A percentile compares a stretch with the other conserved stretches of the same genome.
These are phyloP conservation scores for Xylaria acuta DNA, from an alignment of 495 filamentous ascomycete genomes.

Conservation along the genomic window DNA sequence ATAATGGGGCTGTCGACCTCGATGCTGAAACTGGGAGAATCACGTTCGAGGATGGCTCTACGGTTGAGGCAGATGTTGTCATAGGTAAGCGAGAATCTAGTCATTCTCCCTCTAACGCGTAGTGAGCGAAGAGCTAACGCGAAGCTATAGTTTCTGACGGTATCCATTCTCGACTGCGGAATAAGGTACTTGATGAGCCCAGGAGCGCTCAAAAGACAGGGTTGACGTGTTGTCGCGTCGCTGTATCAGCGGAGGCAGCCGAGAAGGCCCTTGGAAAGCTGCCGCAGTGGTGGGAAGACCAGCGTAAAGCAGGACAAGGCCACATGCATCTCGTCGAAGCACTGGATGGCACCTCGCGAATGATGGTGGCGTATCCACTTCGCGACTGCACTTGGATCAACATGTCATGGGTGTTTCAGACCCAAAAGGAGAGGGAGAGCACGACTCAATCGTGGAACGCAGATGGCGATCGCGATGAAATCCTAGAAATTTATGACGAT, in stretches of 20 bases:
- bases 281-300: conserved; percentile 42
- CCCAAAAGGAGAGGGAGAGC: conserved; percentile 30
- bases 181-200: conserved; percentile 42
- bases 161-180: conserved; percentile 53
- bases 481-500: conserved; percentile 47
- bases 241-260: conserved; percentile 51
- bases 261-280: conserved; percentile 40
- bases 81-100: conserved; percentile 38
- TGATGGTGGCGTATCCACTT: conserved; percentile 57
- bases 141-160: conserved; percentile 50
- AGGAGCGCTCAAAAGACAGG: conserved; percentile 54
- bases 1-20: conserved; percentile 42
- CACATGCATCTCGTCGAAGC: conserved; percentile 41
- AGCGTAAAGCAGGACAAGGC: conserved; percentile 33
- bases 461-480: conserved; percentile 44
- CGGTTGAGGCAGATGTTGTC: conserved; percentile 51
- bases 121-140: neutral
- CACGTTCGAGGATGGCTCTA: conserved; percentile 43
- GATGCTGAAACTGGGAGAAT: conserved; percentile 48
- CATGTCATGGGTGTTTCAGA: conserved; percentile 35
- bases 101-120: neutral
- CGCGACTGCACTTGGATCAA: conserved; percentile 47
- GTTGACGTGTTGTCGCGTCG: conserved; percentile 59
- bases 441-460: conserved; percentile 39
- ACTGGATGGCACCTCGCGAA: conserved; percentile 48